Base-by-base conservation (phyloP, 768 basidiomycete genomes). In the Sarcomyxa edulis region DNA sequence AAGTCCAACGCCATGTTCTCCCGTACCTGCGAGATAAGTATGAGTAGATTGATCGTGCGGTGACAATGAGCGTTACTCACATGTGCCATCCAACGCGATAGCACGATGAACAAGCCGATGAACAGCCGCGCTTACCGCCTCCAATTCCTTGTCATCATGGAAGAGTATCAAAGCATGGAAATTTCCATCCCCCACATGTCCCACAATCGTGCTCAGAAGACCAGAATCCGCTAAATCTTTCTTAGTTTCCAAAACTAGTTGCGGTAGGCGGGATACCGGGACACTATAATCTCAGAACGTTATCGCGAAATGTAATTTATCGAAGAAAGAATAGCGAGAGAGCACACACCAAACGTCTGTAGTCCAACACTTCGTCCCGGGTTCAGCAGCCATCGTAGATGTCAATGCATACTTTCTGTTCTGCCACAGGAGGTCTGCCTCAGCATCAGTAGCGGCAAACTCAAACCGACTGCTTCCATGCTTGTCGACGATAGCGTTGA, bases 1-100 rank as follows among this genome's bases (percentile, higher is more conserved):
- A 6, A 92, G 59, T 1, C 91, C 90, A 10, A 93, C 83, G 0
- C 90, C 90, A 55, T 93, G 90, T 56, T 93, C 89, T 7, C 88
- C 87, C 3, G 84, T 87, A 48, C 83, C 83, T 87, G 44, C 7
- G 38, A 27, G 32, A 47, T 40, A n/a, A 48, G 12, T 15, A 14
- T 40, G 31, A 20, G 19, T 6, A 29, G 16, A 46, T 16, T 21
- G 25, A 16, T 9, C 23, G 34, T 11, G 34, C 18, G 12, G 12
- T 46, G 32, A 45, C 4, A 20, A 7, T 31, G 27, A 18, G n/a
- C n/a, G 4, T 22, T 6, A 59, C 79, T 45, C 46, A 83, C 85
- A 88, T 14, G 86, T 88, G 31, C 86, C 86, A 45, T 87, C 86
- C 39, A 87, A 61, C 10, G 69, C 65, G 26, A 89, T 66, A 4